Percentiles rank a stretch among this genome's conserved stretches.
Evolutionary conservation across 306 rosid species (phyloP).

Genomic region (Prunus davidiana): DNA sequence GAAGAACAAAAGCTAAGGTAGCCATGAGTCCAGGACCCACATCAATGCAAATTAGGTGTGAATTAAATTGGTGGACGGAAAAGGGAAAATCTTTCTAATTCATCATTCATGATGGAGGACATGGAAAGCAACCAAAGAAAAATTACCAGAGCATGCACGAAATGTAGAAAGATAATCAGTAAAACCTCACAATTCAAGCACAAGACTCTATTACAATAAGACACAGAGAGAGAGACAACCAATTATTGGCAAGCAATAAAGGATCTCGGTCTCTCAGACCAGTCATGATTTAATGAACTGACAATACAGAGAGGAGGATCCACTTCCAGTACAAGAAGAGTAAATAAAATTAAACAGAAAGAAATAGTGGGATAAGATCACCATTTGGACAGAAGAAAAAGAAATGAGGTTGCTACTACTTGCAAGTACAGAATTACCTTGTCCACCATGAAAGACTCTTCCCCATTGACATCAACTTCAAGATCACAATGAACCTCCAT

Average conservation of each 20-base stretch:
- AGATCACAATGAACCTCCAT: slow-evolving; percentile 79
- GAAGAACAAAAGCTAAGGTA: slow-evolving; percentile 15
- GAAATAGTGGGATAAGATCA: no score
- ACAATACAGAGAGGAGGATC: no score
- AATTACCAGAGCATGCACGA: slow-evolving; percentile 10
- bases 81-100: neutral
- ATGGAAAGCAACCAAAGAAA: slow-evolving; percentile 14
- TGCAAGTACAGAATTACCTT: slow-evolving; percentile 46
- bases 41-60: slow-evolving; percentile 47
- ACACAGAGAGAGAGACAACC: no score
- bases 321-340: no score
- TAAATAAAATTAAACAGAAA: no score
- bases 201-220: neutral
- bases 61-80: slow-evolving; percentile 36
- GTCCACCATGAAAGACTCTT: slow-evolving; percentile 80
- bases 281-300: no score
- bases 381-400: neutral
- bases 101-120: slow-evolving; percentile 3
- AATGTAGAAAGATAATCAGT: neutral
- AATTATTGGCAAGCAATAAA: no score
- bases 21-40: slow-evolving; percentile 47
- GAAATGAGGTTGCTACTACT: slow-evolving; percentile 7
- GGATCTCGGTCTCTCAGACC: no score
- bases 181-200: neutral
- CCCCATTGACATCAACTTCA: slow-evolving; percentile 92